Conservation (phyloP, 2,329 filamentous ascomycete species). For the Beauveria scarabaeidicola region DNA sequence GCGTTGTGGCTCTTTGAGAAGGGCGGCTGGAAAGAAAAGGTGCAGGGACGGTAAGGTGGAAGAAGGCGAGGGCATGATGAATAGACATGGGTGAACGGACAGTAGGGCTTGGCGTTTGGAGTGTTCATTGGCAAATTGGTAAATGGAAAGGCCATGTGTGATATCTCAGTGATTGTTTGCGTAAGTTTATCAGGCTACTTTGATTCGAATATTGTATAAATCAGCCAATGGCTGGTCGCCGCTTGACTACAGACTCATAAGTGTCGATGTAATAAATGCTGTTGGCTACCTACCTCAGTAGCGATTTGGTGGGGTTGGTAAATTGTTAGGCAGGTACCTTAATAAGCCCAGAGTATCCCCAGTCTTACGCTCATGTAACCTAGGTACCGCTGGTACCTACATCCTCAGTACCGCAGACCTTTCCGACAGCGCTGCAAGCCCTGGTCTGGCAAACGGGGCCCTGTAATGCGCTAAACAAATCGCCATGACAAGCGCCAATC, state of each 20-base stretch:
- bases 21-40: slow-evolving; percentile 61
- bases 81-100: neutral
- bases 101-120: neutral
- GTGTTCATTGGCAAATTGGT: neutral
- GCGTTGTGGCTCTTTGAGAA: slow-evolving; percentile 76
- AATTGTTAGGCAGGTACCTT: no score
- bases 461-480: neutral
- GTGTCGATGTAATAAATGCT: neutral
- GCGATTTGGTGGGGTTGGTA: neutral
- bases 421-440: neutral
- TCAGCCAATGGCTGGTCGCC: neutral
- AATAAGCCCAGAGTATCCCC: no score
- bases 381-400: neutral
- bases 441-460: neutral
- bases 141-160: neutral
- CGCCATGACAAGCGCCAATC: neutral
- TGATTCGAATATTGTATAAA: neutral
- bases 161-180: neutral
- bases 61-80: slow-evolving; percentile 21
- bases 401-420: neutral
- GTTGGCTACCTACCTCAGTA: neutral
- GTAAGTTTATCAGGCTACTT: neutral
- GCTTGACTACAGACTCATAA: neutral
- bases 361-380: neutral
- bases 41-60: slow-evolving; percentile 43